These are phyloP conservation scores for Aureobasidium pullulans DNA, from an alignment of 2,329 filamentous ascomycete species.

Conservation along the genomic window DNA sequence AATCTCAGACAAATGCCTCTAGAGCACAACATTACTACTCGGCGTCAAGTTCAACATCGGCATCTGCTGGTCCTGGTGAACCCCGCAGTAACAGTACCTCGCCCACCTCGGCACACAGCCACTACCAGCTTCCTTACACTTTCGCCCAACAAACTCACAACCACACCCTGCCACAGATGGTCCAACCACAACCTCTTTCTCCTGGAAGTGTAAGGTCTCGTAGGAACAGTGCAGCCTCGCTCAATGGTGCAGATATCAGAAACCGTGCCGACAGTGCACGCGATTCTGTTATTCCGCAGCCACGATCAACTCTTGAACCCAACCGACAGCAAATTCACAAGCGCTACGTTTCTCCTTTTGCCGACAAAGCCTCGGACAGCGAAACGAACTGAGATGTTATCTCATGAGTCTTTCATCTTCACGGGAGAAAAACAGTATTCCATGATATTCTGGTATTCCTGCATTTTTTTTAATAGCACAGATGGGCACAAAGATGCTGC, in stretches of 20 bases:
- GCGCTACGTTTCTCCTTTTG: slow-evolving; percentile 8
- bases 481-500: background rate
- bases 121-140: slow-evolving; percentile 9
- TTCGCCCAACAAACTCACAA: slow-evolving; percentile 25
- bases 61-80: background rate
- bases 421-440: slow-evolving; percentile 8
- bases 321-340: slow-evolving; percentile 4
- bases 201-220: slow-evolving; percentile 21
- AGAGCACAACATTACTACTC: slow-evolving; percentile 15
- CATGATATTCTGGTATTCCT: background rate
- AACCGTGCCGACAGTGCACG: slow-evolving; percentile 27
- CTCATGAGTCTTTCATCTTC: background rate
- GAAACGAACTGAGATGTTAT: background rate
- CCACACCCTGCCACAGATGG: slow-evolving; percentile 27
- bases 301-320: slow-evolving; percentile 9
- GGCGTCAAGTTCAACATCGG: slow-evolving; percentile 2
- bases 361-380: slow-evolving; percentile 4
- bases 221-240: slow-evolving; percentile 20
- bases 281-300: slow-evolving; percentile 5
- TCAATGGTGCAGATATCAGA: slow-evolving; percentile 18
- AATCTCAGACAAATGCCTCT: slow-evolving; percentile 15
- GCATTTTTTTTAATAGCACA: background rate
- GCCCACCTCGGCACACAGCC: background rate
- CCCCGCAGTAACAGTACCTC: slow-evolving; percentile 7
- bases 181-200: slow-evolving; percentile 18